Evolutionary conservation across 148 eudicot species (phyloP).

Genomic region (Hydrangea macrophylla): DNA sequence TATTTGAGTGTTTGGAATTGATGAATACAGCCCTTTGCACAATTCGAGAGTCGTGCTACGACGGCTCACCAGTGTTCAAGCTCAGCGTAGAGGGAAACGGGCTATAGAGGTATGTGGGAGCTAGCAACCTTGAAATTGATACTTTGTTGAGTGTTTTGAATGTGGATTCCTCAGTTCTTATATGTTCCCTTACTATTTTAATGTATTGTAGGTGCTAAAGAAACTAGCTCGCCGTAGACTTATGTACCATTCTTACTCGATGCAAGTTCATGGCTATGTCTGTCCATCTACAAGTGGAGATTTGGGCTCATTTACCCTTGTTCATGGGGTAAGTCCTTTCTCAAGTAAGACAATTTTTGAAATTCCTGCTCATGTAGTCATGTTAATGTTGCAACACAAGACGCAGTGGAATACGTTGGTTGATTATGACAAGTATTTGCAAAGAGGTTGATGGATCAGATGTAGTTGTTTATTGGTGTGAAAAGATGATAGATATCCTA

Average conservation of each 20-base stretch:
- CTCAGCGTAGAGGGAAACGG: slow-evolving; percentile 93
- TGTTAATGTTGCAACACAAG: neutral
- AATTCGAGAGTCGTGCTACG: slow-evolving; percentile 82
- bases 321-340: slow-evolving; percentile 82
- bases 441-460: neutral
- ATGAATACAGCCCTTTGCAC: slow-evolving; percentile 63
- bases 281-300: slow-evolving; percentile 52
- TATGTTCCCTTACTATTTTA: neutral
- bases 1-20: slow-evolving; percentile 1
- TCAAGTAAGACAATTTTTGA: slow-evolving; percentile 11
- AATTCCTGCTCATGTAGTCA: neutral
- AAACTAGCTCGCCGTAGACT: slow-evolving; percentile 71
- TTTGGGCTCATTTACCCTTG: slow-evolving; percentile 67
- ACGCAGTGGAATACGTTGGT: neutral
- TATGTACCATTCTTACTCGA: slow-evolving; percentile 89
- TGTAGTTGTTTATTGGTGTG: neutral
- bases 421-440: slow-evolving; percentile 4
- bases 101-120: slow-evolving; percentile 77
- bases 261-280: slow-evolving; percentile 97
- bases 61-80: slow-evolving; percentile 72
- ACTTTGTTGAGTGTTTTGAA: neutral
- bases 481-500: neutral
- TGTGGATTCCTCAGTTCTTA: neutral
- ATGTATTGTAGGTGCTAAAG: slow-evolving; percentile 66
- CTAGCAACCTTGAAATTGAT: slow-evolving; percentile 1